Evolutionary conservation across 129 eudicot genomes (phyloP).

Genomic region (Pseudognaphalium luteoalbum): DNA sequence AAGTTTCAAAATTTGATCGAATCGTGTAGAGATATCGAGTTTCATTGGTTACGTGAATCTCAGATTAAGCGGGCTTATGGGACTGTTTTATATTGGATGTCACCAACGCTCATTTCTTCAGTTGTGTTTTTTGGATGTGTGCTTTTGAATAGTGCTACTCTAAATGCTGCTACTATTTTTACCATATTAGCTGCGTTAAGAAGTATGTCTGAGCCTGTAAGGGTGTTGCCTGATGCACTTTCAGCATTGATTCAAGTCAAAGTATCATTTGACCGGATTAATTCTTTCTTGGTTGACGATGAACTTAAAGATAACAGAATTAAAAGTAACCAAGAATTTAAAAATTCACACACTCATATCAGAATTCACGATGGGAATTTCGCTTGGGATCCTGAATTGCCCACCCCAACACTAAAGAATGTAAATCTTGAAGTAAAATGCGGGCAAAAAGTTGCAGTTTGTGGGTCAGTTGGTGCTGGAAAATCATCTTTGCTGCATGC

Average conservation of each 20-base stretch:
- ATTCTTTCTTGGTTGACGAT: constrained; percentile 56
- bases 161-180: constrained; percentile 63
- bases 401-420: constrained; percentile 32
- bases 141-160: constrained; percentile 50
- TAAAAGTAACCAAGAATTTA: constrained; percentile 10
- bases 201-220: constrained; percentile 66
- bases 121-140: constrained; percentile 53
- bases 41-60: constrained; percentile 50
- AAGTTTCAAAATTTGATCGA: constrained; percentile 46
- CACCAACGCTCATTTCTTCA: constrained; percentile 61
- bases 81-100: constrained; percentile 60
- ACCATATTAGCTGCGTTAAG: constrained; percentile 60
- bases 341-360: constrained; percentile 24
- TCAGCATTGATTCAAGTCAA: constrained; percentile 58
- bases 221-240: constrained; percentile 62
- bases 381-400: constrained; percentile 50
- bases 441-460: constrained; percentile 57
- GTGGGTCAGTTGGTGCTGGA: constrained; percentile 69
- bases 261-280: constrained; percentile 68
- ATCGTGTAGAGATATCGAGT: constrained; percentile 49
- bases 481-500: constrained; percentile 60
- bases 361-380: constrained; percentile 39
- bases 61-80: constrained; percentile 38
- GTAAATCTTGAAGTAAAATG: constrained; percentile 34
- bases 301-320: constrained; percentile 47